phyloP scores from a whole-genome alignment of 768 basidiomycete genomes.

The Hygrocybe coccinea region DNA sequence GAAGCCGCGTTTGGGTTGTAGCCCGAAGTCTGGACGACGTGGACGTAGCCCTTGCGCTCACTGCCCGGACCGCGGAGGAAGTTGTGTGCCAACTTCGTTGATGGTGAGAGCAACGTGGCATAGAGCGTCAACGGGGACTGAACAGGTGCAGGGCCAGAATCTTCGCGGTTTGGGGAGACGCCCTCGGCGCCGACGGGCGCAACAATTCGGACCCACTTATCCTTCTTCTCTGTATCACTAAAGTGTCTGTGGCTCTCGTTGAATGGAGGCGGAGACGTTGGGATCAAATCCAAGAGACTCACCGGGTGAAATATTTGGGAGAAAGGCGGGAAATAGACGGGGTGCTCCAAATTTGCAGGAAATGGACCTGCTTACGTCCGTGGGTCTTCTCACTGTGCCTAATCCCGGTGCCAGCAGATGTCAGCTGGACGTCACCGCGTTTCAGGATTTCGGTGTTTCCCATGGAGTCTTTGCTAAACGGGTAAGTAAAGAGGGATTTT shows the following conservation, averaged over 20 bases:
- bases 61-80: slow-evolving; percentile 8
- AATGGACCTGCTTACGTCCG: slow-evolving; percentile 42
- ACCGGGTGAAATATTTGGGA: slow-evolving; percentile 82
- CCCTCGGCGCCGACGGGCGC: slow-evolving; percentile 61
- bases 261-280: not conserved
- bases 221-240: slow-evolving; percentile 72
- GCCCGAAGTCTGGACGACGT: slow-evolving; percentile 80
- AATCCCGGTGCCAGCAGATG: slow-evolving; percentile 89
- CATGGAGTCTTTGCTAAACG: slow-evolving; percentile 86
- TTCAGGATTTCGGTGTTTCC: slow-evolving; percentile 84
- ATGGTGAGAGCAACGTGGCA: slow-evolving; percentile 55
- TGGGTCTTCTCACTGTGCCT: slow-evolving; percentile 62
- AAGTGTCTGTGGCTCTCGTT: slow-evolving; percentile 44
- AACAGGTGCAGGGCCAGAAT: slow-evolving; percentile 75
- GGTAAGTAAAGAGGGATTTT: too few species aligned
- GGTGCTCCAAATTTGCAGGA: slow-evolving; percentile 51
- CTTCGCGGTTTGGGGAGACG: slow-evolving; percentile 61
- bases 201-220: slow-evolving; percentile 69
- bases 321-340: slow-evolving; percentile 43
- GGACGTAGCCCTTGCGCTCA: slow-evolving; percentile 69
- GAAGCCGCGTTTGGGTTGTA: slow-evolving; percentile 56
- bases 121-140: slow-evolving; percentile 64
- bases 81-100: slow-evolving; percentile 10
- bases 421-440: slow-evolving; percentile 87
- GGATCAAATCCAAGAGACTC: not conserved